These are phyloP conservation scores for Agaricus subrufescens DNA, from an alignment of 768 basidiomycete species.

Conservation along the genomic window DNA sequence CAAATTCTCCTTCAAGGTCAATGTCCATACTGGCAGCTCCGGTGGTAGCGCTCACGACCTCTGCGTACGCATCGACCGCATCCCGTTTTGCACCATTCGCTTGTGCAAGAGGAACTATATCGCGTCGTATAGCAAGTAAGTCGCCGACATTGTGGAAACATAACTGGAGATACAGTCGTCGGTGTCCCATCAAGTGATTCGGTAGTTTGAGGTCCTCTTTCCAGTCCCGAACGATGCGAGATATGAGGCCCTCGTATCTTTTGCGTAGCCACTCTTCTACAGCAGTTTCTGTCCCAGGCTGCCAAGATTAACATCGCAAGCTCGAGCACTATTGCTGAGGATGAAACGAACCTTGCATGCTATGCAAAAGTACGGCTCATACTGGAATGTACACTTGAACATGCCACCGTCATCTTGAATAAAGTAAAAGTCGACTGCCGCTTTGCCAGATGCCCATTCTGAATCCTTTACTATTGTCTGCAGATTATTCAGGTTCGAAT, in stretches of 20 bases:
- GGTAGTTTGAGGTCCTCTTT: slow-evolving; percentile 96
- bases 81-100: slow-evolving; percentile 90
- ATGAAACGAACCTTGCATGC: slow-evolving; percentile 73
- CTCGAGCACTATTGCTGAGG: neutral
- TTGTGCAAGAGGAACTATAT: slow-evolving; percentile 83
- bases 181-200: slow-evolving; percentile 96
- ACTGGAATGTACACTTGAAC: slow-evolving; percentile 91
- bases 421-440: slow-evolving; percentile 95
- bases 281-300: slow-evolving; percentile 81
- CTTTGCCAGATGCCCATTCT: slow-evolving; percentile 76
- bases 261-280: slow-evolving; percentile 97
- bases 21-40: slow-evolving; percentile 56
- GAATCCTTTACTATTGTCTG: slow-evolving; percentile 87
- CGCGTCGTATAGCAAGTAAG: slow-evolving; percentile 80
- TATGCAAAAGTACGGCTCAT: slow-evolving; percentile 94
- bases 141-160: slow-evolving; percentile 93
- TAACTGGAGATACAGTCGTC: slow-evolving; percentile 81
- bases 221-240: slow-evolving; percentile 69
- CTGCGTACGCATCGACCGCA: slow-evolving; percentile 96
- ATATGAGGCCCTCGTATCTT: slow-evolving; percentile 84
- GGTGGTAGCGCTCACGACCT: slow-evolving; percentile 82
- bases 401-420: slow-evolving; percentile 94
- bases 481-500: neutral
- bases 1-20: slow-evolving; percentile 59
- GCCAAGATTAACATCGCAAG: slow-evolving; percentile 3